phyloP scores from a whole-genome alignment of 2,329 filamentous ascomycete genomes.

The Cladosporium sp. region DNA sequence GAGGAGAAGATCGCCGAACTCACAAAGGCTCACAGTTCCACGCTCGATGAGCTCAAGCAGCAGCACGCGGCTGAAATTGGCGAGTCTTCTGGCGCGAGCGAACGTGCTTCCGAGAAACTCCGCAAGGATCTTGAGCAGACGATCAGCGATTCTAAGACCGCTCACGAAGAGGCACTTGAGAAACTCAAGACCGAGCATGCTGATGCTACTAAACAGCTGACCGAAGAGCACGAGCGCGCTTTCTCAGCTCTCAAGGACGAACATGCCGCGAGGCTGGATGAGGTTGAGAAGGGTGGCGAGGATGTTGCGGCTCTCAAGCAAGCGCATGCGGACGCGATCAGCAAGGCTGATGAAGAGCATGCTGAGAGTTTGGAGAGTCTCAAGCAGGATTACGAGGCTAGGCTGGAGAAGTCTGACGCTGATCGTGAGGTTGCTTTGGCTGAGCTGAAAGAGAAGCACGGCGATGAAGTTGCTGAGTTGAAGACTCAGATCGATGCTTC shows the following conservation, averaged over 20 bases:
- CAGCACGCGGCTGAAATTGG: constrained; percentile 8
- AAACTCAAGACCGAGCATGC: constrained; percentile 21
- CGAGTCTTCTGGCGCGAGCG: not conserved
- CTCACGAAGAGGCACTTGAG: constrained; percentile 14
- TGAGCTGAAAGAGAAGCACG: constrained; percentile 8
- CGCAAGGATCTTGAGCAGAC: not conserved
- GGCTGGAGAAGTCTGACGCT: constrained; percentile 11
- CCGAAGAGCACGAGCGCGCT: constrained; percentile 15
- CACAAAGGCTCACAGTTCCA: constrained; percentile 6
- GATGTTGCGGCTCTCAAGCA: constrained; percentile 1
- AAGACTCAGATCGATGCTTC: constrained; percentile 4
- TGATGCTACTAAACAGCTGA: constrained; percentile 1
- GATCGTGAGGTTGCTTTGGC: constrained; percentile 14
- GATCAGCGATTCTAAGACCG: not conserved
- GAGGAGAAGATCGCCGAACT: not conserved
- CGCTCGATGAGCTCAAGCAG: constrained; percentile 15
- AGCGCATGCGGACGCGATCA: constrained; percentile 10
- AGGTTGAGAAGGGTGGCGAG: not conserved
- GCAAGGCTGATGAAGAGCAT: constrained; percentile 3
- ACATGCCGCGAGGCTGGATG: not conserved
- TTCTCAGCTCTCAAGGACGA: constrained; percentile 10
- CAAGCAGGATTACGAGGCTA: not conserved
- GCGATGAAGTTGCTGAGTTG: not conserved
- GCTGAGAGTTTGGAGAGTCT: constrained; percentile 12
- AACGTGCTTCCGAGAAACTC: constrained; percentile 2